phyloP scores from a whole-genome alignment of 1,284 basidiomycete genomes.

The Rhizopogon parksii region DNA sequence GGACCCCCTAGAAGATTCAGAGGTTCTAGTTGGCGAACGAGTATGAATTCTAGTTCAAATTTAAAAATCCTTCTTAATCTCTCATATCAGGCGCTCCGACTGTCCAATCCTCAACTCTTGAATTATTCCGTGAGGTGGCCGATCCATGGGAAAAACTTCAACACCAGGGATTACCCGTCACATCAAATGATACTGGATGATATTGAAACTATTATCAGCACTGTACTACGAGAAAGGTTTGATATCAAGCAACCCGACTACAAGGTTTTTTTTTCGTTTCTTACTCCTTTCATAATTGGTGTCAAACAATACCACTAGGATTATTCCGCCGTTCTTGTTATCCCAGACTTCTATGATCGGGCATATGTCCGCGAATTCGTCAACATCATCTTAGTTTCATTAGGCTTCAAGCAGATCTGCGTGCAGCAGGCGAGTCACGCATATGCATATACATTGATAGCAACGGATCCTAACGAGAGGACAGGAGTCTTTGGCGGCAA shows the following conservation, averaged over 20 bases:
- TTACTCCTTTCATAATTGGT: neutral
- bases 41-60: constrained; percentile 30
- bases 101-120: constrained; percentile 60
- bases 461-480: neutral
- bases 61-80: constrained; percentile 8
- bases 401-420: constrained; percentile 91
- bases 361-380: constrained; percentile 78
- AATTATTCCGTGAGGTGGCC: constrained; percentile 76
- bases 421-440: constrained; percentile 69
- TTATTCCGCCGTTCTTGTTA: constrained; percentile 82
- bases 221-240: constrained; percentile 56
- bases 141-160: constrained; percentile 70
- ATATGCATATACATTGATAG: neutral
- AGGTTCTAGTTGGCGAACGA: constrained; percentile 63
- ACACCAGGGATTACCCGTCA: constrained; percentile 70
- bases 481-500: constrained; percentile 88
- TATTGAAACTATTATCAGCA: constrained; percentile 63
- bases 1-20: constrained; percentile 35
- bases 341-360: constrained; percentile 90
- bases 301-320: constrained; percentile 41
- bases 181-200: constrained; percentile 70
- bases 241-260: constrained; percentile 52
- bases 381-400: constrained; percentile 67
- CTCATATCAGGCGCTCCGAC: constrained; percentile 53
- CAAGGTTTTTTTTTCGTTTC: constrained; percentile 40